A percentile compares a stretch with the other conserved stretches of the same genome.
Evolutionary conservation across 768 basidiomycete species (phyloP).

Genomic region (Russula vinacea): DNA sequence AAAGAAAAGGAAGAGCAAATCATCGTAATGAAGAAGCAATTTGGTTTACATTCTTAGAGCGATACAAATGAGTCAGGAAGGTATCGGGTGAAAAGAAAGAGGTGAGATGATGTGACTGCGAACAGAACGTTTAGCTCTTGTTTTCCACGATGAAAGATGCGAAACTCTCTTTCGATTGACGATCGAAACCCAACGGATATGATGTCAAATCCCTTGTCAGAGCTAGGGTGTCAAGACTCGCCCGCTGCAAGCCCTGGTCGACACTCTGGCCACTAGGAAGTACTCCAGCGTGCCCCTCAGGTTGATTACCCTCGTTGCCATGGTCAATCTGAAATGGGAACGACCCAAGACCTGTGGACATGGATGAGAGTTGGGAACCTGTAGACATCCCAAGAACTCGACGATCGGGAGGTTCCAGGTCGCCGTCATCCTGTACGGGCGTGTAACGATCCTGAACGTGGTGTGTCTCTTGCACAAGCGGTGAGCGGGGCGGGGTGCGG

Average conservation of each 20-base stretch:
- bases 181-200: slow-evolving; percentile 76
- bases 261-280: background rate
- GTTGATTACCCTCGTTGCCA: slow-evolving; percentile 37
- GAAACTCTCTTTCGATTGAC: slow-evolving; percentile 23
- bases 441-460: background rate
- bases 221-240: slow-evolving; percentile 81
- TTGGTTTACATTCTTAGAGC: slow-evolving; percentile 18
- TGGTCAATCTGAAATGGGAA: slow-evolving; percentile 87
- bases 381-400: slow-evolving; percentile 68
- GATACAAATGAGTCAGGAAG: slow-evolving; percentile 11
- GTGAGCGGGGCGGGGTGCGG: slow-evolving; percentile 72
- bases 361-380: slow-evolving; percentile 71
- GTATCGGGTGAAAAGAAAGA: background rate
- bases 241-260: slow-evolving; percentile 53
- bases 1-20: background rate
- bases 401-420: slow-evolving; percentile 50
- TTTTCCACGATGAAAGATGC: slow-evolving; percentile 12
- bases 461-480: slow-evolving; percentile 53
- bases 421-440: slow-evolving; percentile 22
- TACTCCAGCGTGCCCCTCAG: slow-evolving; percentile 2
- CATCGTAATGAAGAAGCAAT: background rate
- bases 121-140: slow-evolving; percentile 6
- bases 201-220: slow-evolving; percentile 79
- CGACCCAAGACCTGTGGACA: slow-evolving; percentile 75
- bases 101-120: background rate